phyloP scores from a whole-genome alignment of 2,329 filamentous ascomycete genomes.

The Endoconidiophora polonica region DNA sequence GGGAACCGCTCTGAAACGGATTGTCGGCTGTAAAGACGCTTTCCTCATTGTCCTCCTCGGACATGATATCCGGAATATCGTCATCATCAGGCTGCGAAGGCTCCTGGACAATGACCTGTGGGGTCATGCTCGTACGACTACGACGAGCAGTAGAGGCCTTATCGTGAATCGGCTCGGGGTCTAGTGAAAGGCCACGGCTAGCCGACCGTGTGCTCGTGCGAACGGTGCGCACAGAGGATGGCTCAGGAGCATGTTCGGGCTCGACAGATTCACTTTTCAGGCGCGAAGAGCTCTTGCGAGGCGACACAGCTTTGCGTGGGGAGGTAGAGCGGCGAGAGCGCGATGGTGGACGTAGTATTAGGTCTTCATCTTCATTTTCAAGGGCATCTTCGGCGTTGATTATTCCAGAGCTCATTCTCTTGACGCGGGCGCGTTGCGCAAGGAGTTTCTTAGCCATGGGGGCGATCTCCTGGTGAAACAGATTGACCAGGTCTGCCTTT shows the following conservation, averaged over 20 bases:
- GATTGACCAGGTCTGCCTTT: conserved; percentile 70
- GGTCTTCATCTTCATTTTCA: conserved; percentile 46
- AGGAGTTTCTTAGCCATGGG: conserved; percentile 66
- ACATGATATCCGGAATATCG: conserved; percentile 19
- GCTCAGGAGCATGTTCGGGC: conserved; percentile 2
- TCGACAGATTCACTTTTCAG: conserved; percentile 28
- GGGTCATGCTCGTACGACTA: conserved; percentile 9
- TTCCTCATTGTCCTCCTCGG: conserved; percentile 28
- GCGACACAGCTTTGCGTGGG: conserved; percentile 29
- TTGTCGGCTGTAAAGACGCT: conserved; percentile 78
- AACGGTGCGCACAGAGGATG: conserved; percentile 4
- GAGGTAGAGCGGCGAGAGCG: conserved; percentile 33
- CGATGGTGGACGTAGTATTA: conserved; percentile 31
- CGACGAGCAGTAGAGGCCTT: conserved; percentile 14
- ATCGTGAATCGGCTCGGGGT: conserved; percentile 32
- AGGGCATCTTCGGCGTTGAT: conserved; percentile 31
- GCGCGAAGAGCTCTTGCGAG: conserved; percentile 20
- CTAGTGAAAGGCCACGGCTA: conserved; percentile 24
- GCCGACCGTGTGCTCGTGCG: conserved; percentile 7
- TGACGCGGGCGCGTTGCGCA: conserved; percentile 56
- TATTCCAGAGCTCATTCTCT: conserved; percentile 78
- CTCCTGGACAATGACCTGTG: conserved; percentile 10
- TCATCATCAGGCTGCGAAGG: conserved; percentile 7
- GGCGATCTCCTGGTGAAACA: conserved; percentile 65
- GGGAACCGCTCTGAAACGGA: conserved; percentile 77